These are phyloP conservation scores for Schizopora paradoxa DNA, from an alignment of 1,284 basidiomycete genomes.

Conservation along the genomic window DNA sequence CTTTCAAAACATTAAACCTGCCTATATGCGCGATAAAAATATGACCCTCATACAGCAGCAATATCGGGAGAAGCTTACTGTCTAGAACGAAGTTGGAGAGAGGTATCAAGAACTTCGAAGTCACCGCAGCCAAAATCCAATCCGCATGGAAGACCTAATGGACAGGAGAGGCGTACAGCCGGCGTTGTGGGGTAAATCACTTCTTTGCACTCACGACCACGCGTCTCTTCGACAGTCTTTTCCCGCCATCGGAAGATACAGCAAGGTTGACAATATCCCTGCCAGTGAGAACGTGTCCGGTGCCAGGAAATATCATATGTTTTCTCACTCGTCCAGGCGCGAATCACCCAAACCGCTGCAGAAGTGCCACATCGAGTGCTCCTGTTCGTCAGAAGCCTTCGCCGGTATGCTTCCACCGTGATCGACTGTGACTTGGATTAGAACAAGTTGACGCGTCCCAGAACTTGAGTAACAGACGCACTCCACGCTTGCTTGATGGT, in stretches of 20 bases:
- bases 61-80: too few species aligned
- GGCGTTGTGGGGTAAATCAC: not conserved
- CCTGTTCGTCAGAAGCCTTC: slow-evolving; percentile 11
- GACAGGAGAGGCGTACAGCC: not conserved
- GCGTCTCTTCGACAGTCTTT: slow-evolving; percentile 8
- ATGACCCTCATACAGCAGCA: too few species aligned
- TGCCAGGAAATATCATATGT: not conserved
- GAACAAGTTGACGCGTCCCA: not conserved
- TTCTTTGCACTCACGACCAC: slow-evolving; percentile 12
- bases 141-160: slow-evolving; percentile 18
- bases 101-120: slow-evolving; percentile 11
- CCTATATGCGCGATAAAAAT: too few species aligned
- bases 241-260: not conserved
- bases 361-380: slow-evolving; percentile 15
- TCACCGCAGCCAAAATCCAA: slow-evolving; percentile 17
- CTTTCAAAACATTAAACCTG: too few species aligned
- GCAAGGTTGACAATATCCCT: not conserved
- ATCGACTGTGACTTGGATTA: slow-evolving; percentile 3
- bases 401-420: slow-evolving; percentile 17
- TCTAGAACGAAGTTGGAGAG: slow-evolving; percentile 16
- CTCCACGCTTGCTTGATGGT: slow-evolving; percentile 15
- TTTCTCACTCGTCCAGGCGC: slow-evolving; percentile 14
- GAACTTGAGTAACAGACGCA: slow-evolving; percentile 2
- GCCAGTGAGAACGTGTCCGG: too few species aligned
- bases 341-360: slow-evolving; percentile 17